A percentile compares a stretch with the other conserved stretches of the same genome.
Conservation (phyloP, 1,139 yeast species). For the Sugiyamaella paludigena region DNA sequence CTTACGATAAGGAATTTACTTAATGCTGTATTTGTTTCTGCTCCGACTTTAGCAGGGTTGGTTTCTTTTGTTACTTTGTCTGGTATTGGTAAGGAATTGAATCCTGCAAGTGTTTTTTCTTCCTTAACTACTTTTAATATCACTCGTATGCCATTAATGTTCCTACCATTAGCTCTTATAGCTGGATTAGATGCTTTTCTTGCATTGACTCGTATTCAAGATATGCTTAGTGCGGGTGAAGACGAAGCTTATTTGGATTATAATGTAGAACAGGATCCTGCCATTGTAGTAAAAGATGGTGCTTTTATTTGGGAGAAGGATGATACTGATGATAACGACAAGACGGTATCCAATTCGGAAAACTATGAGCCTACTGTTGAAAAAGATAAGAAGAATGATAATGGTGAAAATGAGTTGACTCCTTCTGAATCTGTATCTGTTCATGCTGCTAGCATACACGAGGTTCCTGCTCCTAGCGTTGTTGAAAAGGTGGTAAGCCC, state of each 20-base stretch:
- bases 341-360: constrained; percentile 20
- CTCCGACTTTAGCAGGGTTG: constrained; percentile 68
- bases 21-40: constrained; percentile 58
- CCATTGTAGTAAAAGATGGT: constrained; percentile 50
- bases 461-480: constrained; percentile 26
- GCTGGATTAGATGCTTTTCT: constrained; percentile 66
- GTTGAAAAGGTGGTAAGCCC: constrained; percentile 32
- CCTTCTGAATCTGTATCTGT: constrained; percentile 28
- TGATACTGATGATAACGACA: constrained; percentile 29
- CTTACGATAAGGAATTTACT: constrained; percentile 48
- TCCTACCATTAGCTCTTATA: constrained; percentile 66
- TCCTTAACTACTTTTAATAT: constrained; percentile 73
- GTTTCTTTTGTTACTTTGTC: constrained; percentile 69
- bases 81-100: constrained; percentile 51
- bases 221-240: constrained; percentile 48
- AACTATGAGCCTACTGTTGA: constrained; percentile 7
- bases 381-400: constrained; percentile 10
- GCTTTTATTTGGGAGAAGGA: constrained; percentile 67
- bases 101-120: constrained; percentile 74
- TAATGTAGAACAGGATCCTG: constrained; percentile 34
- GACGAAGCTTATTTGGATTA: constrained; percentile 36
- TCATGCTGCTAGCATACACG: constrained; percentile 32
- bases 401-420: constrained; percentile 31
- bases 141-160: constrained; percentile 65
- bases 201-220: constrained; percentile 59